These are phyloP conservation scores for Lactarius deliciosus DNA, from an alignment of 768 basidiomycete genomes.

Conservation along the genomic window DNA sequence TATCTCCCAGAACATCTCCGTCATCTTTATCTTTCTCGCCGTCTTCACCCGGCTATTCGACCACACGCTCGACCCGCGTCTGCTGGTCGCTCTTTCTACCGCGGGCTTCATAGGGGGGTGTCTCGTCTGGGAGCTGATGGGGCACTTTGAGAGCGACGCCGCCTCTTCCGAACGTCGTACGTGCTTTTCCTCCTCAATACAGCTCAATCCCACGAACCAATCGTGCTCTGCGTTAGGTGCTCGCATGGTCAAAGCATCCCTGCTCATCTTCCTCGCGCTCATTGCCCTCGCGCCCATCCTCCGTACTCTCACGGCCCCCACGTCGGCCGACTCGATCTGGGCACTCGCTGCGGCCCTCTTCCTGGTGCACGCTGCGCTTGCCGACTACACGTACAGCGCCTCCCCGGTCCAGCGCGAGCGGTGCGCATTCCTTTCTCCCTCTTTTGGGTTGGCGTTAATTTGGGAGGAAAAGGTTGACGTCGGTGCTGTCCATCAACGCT, in stretches of 20 bases:
- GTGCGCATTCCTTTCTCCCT: slow-evolving; percentile 20
- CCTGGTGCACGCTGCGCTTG: slow-evolving; percentile 74
- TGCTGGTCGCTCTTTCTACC: slow-evolving; percentile 65
- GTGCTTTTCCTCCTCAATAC: not conserved
- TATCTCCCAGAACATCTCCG: slow-evolving; percentile 81
- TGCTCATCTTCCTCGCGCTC: slow-evolving; percentile 85
- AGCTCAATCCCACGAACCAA: not conserved
- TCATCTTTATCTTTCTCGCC: slow-evolving; percentile 77
- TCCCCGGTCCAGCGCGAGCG: slow-evolving; percentile 27
- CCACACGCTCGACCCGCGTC: slow-evolving; percentile 61
- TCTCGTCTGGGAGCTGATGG: slow-evolving; percentile 58
- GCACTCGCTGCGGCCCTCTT: slow-evolving; percentile 87
- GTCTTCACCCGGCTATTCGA: slow-evolving; percentile 74
- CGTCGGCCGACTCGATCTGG: slow-evolving; percentile 97
- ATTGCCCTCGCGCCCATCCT: slow-evolving; percentile 90
- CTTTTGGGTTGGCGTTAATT: not conserved
- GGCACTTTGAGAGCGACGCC: slow-evolving; percentile 40
- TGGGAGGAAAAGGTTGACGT: slow-evolving; percentile 57
- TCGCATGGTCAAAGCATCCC: slow-evolving; percentile 73
- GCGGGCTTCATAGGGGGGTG: slow-evolving; percentile 61
- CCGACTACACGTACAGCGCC: slow-evolving; percentile 68
- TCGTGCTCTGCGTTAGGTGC: slow-evolving; percentile 47
- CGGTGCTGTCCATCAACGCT: slow-evolving; percentile 86
- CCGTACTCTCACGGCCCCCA: slow-evolving; percentile 88
- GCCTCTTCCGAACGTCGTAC: slow-evolving; percentile 25